Percentiles rank a stretch among this genome's conserved stretches.
phyloP scores from a whole-genome alignment of 2,329 filamentous ascomycete genomes.

The Epichloe festucae region DNA sequence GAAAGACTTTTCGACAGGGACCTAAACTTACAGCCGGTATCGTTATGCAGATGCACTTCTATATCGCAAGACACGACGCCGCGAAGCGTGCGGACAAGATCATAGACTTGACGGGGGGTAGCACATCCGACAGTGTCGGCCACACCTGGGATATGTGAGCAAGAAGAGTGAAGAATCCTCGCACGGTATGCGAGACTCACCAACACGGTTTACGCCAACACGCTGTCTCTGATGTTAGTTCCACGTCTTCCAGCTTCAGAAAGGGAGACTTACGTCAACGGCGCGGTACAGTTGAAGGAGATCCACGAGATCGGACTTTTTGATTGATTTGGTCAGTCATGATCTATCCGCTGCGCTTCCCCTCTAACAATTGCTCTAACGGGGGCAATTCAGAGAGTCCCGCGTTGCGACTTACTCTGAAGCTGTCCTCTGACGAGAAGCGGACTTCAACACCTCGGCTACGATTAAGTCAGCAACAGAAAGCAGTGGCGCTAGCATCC shows the following conservation, averaged over 20 bases:
- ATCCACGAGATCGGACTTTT: conserved; percentile 46
- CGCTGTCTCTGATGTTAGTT: background rate
- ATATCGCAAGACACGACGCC: conserved; percentile 49
- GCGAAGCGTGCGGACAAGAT: conserved; percentile 70
- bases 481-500: background rate
- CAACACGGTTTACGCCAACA: background rate
- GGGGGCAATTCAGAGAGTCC: background rate
- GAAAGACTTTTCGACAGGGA: background rate
- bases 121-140: conserved; percentile 89
- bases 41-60: conserved; percentile 54
- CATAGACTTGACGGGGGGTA: conserved; percentile 70
- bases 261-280: conserved; percentile 41
- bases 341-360: background rate
- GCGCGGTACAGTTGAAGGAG: conserved; percentile 68
- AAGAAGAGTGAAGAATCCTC: background rate
- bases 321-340: background rate
- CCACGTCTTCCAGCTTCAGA: background rate
- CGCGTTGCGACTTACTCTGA: conserved; percentile 35
- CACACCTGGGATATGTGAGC: conserved; percentile 32
- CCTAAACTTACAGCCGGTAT: background rate
- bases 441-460: conserved; percentile 5
- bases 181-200: background rate
- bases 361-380: background rate
- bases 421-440: conserved; percentile 62
- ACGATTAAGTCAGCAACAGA: background rate